Evolutionary conservation across 2,329 filamentous ascomycete genomes (phyloP), one percentile per base, ranked within the genome.

Genomic region (Blastomyces gilchristii): DNA sequence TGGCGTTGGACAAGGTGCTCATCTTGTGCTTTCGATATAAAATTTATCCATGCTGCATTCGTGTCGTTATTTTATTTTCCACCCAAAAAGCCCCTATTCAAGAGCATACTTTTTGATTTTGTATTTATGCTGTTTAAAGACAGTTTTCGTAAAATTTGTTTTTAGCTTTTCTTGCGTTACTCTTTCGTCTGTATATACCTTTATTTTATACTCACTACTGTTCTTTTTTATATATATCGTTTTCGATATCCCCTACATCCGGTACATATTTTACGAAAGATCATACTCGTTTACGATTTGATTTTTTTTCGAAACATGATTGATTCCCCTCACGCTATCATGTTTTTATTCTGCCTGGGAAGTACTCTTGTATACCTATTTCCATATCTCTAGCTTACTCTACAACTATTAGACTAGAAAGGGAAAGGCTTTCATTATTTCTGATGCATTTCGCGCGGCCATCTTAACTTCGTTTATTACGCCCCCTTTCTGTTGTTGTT

Each of bases 1-100:
- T 50, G 47, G 47, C 22, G 11, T 79, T 67, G 76, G 75, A 57
- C 74, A 78, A 70, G 77, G 80, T 64, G 73, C 78, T 61, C 79
- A 81, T 71, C 90, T 90, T 74, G 88, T 92, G 72, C 81, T 92
- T 70, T 91, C 89, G 49, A 62, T 62, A 63, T 63, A 61, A 63
- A n/a, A 45, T 63, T 49, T 47, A 3, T 5, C 16, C 45, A 11
- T 54, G 14, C 8, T 22, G 16, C 56, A n/a, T 45, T 61, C 18
- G 4, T 41, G 7, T 11, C 16, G n/a, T 31, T 18, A 28, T 47
- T 25, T 61, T 16, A 22, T 25, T 9, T 28, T 25, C n/a, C 22
- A 8, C 3, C 9, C n/a, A 22, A 25, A 37, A 39, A 43, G 53
- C 18, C 22, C 22, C 45, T 22, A 52, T 53, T 61, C 57, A 54